These are phyloP conservation scores for Trichoderma arundinaceum DNA, from an alignment of 2,329 filamentous ascomycete species.

Conservation along the genomic window DNA sequence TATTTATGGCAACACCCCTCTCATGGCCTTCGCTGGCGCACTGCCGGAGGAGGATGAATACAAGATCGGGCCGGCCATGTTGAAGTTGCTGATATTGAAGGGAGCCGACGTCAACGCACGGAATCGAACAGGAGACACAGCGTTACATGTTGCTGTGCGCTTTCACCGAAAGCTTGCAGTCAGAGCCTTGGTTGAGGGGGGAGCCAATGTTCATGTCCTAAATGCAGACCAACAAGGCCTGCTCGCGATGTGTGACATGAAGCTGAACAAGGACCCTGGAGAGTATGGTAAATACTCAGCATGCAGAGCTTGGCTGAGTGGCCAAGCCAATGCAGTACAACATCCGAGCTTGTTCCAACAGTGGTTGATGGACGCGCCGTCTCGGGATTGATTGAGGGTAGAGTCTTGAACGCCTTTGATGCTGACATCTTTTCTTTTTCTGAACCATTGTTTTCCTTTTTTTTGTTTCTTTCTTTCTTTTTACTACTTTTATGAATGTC, in stretches of 20 bases:
- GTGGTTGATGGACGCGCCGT: slow-evolving; percentile 41
- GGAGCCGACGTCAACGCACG: slow-evolving; percentile 57
- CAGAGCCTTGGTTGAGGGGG: slow-evolving; percentile 52
- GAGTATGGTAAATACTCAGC: slow-evolving; percentile 53
- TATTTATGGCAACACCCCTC: slow-evolving; percentile 56
- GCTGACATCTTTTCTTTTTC: too few relatives aligned
- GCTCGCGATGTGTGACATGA: slow-evolving; percentile 53
- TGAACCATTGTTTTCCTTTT: too few relatives aligned
- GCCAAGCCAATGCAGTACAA: slow-evolving; percentile 47
- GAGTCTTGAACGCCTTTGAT: too few relatives aligned
- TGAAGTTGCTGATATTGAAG: slow-evolving; percentile 49
- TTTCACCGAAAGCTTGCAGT: slow-evolving; percentile 59
- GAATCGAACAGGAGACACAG: slow-evolving; percentile 61
- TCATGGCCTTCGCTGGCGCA: slow-evolving; percentile 61
- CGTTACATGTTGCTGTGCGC: slow-evolving; percentile 59
- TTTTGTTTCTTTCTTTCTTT: neutral
- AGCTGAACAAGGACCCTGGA: slow-evolving; percentile 44
- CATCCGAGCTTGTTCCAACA: slow-evolving; percentile 49
- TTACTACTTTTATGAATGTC: neutral
- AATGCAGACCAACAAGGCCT: slow-evolving; percentile 53
- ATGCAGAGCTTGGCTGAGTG: slow-evolving; percentile 53
- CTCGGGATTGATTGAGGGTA: neutral
- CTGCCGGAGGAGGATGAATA: slow-evolving; percentile 59
- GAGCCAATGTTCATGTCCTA: slow-evolving; percentile 55
- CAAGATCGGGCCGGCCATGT: slow-evolving; percentile 52